Evolutionary conservation across 192 early-diverging fungal species (phyloP).

Genomic region (Polychytrium aggregatum): DNA sequence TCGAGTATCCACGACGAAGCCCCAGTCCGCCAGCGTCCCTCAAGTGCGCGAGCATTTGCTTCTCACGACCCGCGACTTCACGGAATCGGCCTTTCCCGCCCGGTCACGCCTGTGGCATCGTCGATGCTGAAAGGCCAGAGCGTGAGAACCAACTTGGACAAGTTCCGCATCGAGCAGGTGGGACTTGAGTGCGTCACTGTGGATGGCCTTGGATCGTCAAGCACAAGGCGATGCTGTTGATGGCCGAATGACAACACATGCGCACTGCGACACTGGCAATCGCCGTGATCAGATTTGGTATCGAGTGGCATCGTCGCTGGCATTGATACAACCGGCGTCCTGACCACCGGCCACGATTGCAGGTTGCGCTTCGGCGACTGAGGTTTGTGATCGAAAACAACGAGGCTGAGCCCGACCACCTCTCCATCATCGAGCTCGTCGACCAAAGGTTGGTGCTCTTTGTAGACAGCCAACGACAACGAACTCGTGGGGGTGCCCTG

Average conservation of each 20-base stretch:
- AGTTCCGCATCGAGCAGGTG: constrained; percentile 26
- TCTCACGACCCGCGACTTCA: no score
- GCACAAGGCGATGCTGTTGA: neutral
- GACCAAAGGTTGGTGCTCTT: constrained; percentile 19
- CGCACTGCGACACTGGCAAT: neutral
- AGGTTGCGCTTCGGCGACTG: constrained; percentile 29
- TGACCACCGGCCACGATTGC: no score
- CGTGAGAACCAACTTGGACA: constrained; percentile 23
- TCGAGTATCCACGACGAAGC: no score
- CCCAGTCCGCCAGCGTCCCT: no score
- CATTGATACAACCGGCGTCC: no score
- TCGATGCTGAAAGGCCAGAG: constrained; percentile 15
- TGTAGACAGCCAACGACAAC: no score
- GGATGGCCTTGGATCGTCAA: neutral
- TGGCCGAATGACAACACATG: neutral
- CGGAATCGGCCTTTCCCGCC: no score
- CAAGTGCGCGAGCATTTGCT: no score
- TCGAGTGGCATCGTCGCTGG: no score
- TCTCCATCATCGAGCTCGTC: constrained; percentile 27
- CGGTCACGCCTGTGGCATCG: constrained; percentile 5
- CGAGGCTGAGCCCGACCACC: constrained; percentile 23
- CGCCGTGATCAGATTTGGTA: no score
- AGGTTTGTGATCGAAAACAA: constrained; percentile 32
- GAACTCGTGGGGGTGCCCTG: no score
- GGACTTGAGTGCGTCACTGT: neutral